Evolutionary conservation across 2,329 filamentous ascomycete species (phyloP).

Genomic region (Aspergillus ibericus): DNA sequence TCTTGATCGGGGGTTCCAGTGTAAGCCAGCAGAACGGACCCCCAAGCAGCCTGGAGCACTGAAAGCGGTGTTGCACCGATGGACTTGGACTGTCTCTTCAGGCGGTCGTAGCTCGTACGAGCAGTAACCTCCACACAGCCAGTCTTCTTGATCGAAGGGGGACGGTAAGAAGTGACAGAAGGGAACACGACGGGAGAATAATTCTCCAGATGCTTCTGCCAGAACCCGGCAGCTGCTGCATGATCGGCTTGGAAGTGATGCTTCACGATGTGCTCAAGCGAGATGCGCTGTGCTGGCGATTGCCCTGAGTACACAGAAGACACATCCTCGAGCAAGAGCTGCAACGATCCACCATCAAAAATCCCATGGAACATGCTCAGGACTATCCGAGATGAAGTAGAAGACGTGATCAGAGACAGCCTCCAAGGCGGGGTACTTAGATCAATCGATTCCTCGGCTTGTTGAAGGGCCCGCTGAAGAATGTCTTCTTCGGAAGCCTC

Average conservation of each 20-base stretch:
- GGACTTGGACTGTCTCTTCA: constrained; percentile 32
- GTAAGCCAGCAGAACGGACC: constrained; percentile 33
- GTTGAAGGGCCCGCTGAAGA: constrained; percentile 19
- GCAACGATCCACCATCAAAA: constrained; percentile 38
- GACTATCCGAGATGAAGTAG: constrained; percentile 18
- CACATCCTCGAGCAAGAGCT: constrained; percentile 36
- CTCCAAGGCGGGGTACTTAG: constrained; percentile 24
- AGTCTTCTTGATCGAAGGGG: constrained; percentile 14
- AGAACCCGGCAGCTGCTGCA: constrained; percentile 20
- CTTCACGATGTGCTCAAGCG: constrained; percentile 26
- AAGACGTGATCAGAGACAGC: constrained; percentile 21
- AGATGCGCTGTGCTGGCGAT: constrained; percentile 16
- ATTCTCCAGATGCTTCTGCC: constrained; percentile 20
- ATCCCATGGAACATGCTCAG: constrained; percentile 41
- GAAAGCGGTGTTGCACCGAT: constrained; percentile 34
- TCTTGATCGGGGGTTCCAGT: constrained; percentile 36
- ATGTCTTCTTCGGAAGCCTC: constrained; percentile 18
- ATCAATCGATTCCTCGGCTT: constrained; percentile 22
- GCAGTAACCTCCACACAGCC: constrained; percentile 25
- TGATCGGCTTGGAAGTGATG: constrained; percentile 28
- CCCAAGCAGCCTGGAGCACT: constrained; percentile 40
- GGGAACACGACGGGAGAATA: constrained; percentile 25
- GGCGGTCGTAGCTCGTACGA: constrained; percentile 20
- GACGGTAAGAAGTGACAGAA: constrained; percentile 23
- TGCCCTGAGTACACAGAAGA: constrained; percentile 19